phyloP scores from a whole-genome alignment of 176 grass and related monocot species.

The Lolium perenne region DNA sequence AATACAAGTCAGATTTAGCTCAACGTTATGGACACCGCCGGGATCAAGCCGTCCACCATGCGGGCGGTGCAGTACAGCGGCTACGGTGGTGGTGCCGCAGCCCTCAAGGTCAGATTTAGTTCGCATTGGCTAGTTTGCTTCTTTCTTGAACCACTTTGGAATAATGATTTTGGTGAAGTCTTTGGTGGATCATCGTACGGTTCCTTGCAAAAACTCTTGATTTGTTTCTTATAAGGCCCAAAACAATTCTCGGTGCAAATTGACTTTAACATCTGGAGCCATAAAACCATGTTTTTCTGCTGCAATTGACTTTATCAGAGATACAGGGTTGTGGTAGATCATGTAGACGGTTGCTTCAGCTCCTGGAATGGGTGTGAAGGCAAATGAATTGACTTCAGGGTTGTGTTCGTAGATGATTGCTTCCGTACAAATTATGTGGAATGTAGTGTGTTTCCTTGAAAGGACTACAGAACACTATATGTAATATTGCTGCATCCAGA shows the following conservation, averaged over 20 bases:
- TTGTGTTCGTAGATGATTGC: background rate
- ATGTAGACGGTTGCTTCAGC: background rate
- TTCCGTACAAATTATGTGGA: background rate
- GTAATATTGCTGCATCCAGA: background rate
- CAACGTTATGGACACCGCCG: background rate
- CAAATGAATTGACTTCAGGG: background rate
- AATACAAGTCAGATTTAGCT: background rate
- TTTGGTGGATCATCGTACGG: background rate
- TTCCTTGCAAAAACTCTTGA: background rate
- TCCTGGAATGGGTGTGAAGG: background rate
- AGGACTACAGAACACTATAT: background rate
- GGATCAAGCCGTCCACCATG: slow-evolving; percentile 34
- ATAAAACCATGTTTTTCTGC: background rate
- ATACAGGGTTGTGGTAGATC: background rate
- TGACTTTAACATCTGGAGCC: background rate
- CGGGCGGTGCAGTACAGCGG: slow-evolving; percentile 51
- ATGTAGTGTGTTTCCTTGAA: background rate
- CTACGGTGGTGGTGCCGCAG: slow-evolving; percentile 49
- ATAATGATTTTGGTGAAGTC: background rate
- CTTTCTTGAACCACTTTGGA: background rate
- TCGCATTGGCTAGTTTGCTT: background rate
- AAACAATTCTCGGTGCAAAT: background rate
- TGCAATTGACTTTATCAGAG: background rate
- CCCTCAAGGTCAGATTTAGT: slow-evolving; percentile 50
- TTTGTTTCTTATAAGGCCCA: background rate